A percentile compares a stretch with the other conserved stretches of the same genome.
Evolutionary conservation across 768 basidiomycete species (phyloP).

Genomic region (Amanita pallidorosea): DNA sequence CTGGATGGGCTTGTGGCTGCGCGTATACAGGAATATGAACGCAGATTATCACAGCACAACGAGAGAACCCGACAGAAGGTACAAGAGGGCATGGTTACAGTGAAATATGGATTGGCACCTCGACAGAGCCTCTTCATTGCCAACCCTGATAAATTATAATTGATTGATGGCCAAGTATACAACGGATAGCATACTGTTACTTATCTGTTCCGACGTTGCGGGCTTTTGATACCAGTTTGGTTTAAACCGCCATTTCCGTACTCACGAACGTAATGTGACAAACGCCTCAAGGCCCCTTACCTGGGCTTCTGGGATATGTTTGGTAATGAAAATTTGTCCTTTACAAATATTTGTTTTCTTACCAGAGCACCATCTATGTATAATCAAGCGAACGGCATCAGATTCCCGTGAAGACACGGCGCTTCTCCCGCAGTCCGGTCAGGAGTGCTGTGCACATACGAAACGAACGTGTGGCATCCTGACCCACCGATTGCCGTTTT

Average conservation of each 20-base stretch:
- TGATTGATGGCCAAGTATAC: constrained; percentile 4
- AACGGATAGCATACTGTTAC: not conserved
- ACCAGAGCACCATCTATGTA: not conserved
- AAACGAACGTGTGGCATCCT: not conserved
- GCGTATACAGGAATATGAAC: constrained; percentile 49
- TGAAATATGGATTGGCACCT: constrained; percentile 59
- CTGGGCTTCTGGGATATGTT: not conserved
- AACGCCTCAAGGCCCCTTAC: not conserved
- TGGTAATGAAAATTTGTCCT: not conserved
- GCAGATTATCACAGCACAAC: constrained; percentile 40
- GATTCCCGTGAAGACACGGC: not conserved
- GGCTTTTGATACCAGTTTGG: not conserved
- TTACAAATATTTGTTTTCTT: not conserved
- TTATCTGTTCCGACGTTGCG: not conserved
- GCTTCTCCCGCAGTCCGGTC: not conserved
- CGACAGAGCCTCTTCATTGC: constrained; percentile 59
- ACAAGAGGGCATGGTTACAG: constrained; percentile 25
- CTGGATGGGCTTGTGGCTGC: constrained; percentile 30
- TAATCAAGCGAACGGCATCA: not conserved
- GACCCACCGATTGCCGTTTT: not conserved
- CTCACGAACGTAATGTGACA: not conserved
- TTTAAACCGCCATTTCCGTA: not conserved
- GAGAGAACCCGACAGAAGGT: constrained; percentile 17
- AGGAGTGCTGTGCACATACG: not conserved
- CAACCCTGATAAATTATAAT: constrained; percentile 44